Evolutionary conservation across 2,329 filamentous ascomycete species (phyloP), one percentile per base, ranked within the genome.

Genomic region (Neodidymelliopsis sp.): DNA sequence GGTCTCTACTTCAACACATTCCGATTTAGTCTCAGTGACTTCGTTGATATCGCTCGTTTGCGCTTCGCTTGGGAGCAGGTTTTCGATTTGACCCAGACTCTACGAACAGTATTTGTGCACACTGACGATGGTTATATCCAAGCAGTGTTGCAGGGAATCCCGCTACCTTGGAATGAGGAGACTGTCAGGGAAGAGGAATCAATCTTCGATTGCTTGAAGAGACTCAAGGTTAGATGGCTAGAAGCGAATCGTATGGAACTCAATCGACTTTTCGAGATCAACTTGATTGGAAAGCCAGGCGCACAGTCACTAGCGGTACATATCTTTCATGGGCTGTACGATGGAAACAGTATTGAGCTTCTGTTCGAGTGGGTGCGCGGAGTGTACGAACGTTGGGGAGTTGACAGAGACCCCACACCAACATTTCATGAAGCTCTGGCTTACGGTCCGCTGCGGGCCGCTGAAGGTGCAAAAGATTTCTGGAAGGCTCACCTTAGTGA

Each of bases 241-340:
- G 52, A 64, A 1, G 65, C 65, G 1, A 88, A 89, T 50, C 62
- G 67, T 4, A 65, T 72, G 1, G 72, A 81, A 4, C 54, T 88
- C 1, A 59, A 62, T 2, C 71, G 69, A 6, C 86, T 86, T 0
- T 66, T 88, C 4, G 77, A 84, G 42, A 54, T 85, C 2, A 64
- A 81, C 1, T 44, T 80, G 0, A 51, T 83, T 5, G 60, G 57
- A 19, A 64, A 65, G 8, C 54, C 66, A 4, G 45, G 54, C 1
- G 56, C 55, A 11, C 63, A 62, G 6, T 54, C 78, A 0, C 71
- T 96, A 23, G 72, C 79, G 2, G 62, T 96, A 2, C 81, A 88
- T 34, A 85, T 95, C 0, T 96, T 96, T 72, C 92, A 97, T 67
- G 91, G 83, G 0, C 71, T 96, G 0, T 97, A 97, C 60, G 92